Conservation (phyloP, 345 rosid genomes). For the Camelina hispida region DNA sequence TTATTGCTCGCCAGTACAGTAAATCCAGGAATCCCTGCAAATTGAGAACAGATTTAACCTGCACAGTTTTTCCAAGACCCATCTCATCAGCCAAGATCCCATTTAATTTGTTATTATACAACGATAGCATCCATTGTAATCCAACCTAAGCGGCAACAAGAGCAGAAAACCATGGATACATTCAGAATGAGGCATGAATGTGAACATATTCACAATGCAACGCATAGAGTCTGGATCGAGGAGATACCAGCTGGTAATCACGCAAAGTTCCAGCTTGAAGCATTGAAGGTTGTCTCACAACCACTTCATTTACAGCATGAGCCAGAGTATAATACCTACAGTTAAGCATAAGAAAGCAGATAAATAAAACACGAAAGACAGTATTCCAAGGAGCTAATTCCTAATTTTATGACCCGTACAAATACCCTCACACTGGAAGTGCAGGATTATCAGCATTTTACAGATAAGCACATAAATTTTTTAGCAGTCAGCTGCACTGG, state of each 20-base stretch:
- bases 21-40: conserved; percentile 29
- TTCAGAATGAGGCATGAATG: conserved; percentile 18
- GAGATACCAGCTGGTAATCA: conserved; percentile 96
- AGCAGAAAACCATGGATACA: conserved; percentile 24
- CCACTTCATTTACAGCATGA: conserved; percentile 97
- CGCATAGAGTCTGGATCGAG: conserved; percentile 31
- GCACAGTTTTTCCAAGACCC: conserved; percentile 99
- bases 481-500: conserved; percentile 13
- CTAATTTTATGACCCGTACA: conserved; percentile 16
- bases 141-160: conserved; percentile 71
- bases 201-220: conserved; percentile 19
- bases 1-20: conserved; percentile 25
- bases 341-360: conserved; percentile 19
- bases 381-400: conserved; percentile 22
- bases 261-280: conserved; percentile 91
- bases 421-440: conserved; percentile 5
- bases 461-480: conserved; percentile 13
- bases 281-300: conserved; percentile 93
- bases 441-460: conserved; percentile 23
- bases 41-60: conserved; percentile 56
- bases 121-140: conserved; percentile 99
- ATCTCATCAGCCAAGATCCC: conserved; percentile 99
- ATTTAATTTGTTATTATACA: conserved; percentile 96
- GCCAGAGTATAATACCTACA: conserved; percentile 94
- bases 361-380: conserved; percentile 32